Evolutionary conservation across 169 alveolate genomes (phyloP).

Genomic region (Plasmodium cynomolgi): DNA sequence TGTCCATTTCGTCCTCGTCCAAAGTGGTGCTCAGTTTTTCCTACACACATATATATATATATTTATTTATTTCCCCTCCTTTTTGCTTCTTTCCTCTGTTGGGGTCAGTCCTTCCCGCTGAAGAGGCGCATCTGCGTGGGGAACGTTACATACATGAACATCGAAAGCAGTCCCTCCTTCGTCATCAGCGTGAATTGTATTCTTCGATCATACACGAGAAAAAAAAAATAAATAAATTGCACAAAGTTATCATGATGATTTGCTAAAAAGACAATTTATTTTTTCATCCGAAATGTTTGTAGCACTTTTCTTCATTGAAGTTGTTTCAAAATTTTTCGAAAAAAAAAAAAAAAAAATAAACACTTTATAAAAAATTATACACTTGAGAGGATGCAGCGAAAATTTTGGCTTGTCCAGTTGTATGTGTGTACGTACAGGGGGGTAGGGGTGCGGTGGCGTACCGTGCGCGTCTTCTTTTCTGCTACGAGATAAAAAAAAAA

Average conservation of each 20-base stretch:
- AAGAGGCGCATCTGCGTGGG: not conserved
- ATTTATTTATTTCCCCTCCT: not conserved
- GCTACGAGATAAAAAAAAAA: not conserved
- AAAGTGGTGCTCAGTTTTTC: not conserved
- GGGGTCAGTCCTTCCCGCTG: not conserved
- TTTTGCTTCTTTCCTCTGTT: not conserved
- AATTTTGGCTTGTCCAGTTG: not conserved
- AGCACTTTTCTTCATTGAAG: not conserved
- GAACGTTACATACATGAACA: not conserved
- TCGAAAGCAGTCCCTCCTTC: not conserved
- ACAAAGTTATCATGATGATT: not conserved
- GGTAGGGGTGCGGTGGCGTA: not conserved
- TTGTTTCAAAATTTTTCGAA: not conserved
- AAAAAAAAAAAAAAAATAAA: not conserved
- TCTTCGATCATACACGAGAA: not conserved
- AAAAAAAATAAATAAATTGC: not conserved
- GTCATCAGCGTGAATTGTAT: not conserved
- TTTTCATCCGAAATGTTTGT: not conserved
- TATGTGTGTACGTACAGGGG: not conserved
- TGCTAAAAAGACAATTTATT: not conserved
- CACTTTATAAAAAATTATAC: not conserved
- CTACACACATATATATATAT: not conserved
- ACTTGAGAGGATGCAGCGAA: not conserved
- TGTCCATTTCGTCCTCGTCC: constrained; percentile 24
- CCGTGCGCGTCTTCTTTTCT: not conserved